Evolutionary conservation across 495 filamentous ascomycete species (phyloP).

Genomic region (Beverwykella pulmonaria): DNA sequence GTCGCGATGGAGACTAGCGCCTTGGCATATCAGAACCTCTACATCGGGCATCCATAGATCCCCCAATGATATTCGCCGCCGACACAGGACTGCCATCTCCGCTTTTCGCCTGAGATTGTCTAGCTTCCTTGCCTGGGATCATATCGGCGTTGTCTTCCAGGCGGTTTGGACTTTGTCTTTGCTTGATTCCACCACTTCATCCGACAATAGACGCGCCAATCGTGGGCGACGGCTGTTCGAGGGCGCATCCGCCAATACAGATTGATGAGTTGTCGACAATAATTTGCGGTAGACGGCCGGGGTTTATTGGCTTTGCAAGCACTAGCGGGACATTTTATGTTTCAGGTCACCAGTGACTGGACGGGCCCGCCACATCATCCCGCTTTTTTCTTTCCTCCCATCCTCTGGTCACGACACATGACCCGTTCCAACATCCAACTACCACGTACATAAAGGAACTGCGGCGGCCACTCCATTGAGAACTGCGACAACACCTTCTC

Average conservation of each 20-base stretch:
- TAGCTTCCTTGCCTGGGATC: background rate
- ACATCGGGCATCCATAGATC: background rate
- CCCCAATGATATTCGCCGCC: background rate
- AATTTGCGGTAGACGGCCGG: constrained; percentile 17
- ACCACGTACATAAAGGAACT: constrained; percentile 31
- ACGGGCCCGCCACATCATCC: constrained; percentile 18
- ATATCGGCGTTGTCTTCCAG: background rate
- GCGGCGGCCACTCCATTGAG: constrained; percentile 12
- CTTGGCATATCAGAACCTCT: constrained; percentile 5
- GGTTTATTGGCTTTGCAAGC: constrained; percentile 26
- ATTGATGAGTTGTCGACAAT: constrained; percentile 38
- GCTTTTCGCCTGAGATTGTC: background rate
- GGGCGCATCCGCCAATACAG: constrained; percentile 30
- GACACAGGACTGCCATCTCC: background rate
- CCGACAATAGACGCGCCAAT: constrained; percentile 31
- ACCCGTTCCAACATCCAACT: constrained; percentile 12
- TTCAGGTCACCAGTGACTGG: constrained; percentile 32
- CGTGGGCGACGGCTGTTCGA: constrained; percentile 1
- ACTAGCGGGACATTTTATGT: constrained; percentile 37
- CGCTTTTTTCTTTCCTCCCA: constrained; percentile 19
- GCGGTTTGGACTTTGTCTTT: background rate
- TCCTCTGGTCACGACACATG: constrained; percentile 27
- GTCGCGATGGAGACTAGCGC: constrained; percentile 11
- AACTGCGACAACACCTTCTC: constrained; percentile 7
- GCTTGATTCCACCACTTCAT: background rate